Evolutionary conservation across 108 stramenopile species (phyloP).

Genomic region (Poteriospumella lacustris): DNA sequence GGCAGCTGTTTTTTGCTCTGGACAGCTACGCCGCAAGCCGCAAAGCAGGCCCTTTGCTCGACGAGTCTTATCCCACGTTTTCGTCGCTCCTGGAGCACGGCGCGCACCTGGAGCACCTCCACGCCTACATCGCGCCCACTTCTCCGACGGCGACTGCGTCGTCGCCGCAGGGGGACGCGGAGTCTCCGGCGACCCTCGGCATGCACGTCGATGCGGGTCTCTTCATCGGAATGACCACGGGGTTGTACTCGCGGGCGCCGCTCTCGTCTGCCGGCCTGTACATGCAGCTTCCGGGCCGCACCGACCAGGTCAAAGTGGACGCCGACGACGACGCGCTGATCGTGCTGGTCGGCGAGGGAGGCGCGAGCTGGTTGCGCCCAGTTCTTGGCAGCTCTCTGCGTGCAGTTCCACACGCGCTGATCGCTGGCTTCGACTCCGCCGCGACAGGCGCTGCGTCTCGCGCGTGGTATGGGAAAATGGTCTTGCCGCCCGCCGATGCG

Average conservation of each 20-base stretch:
- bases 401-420: slow-evolving; percentile 13
- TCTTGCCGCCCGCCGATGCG: slow-evolving; percentile 27
- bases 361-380: not conserved
- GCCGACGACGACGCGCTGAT: slow-evolving; percentile 11
- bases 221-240: not conserved
- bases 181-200: not conserved
- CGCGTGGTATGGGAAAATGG: slow-evolving; percentile 32
- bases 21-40: not conserved
- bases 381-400: not conserved
- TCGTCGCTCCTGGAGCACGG: not conserved
- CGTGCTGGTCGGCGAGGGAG: slow-evolving; percentile 16
- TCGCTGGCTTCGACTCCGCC: not conserved
- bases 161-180: not conserved
- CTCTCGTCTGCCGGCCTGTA: not conserved
- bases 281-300: too few species aligned
- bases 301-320: too few species aligned
- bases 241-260: not conserved
- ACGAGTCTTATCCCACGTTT: not conserved
- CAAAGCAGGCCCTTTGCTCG: not conserved
- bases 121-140: not conserved
- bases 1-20: not conserved
- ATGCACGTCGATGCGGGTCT: not conserved
- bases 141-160: too few species aligned
- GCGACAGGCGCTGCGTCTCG: not conserved
- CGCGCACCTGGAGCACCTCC: not conserved